These are phyloP conservation scores for Candida sanyiensis DNA, from an alignment of 805 yeast species.

Conservation along the genomic window DNA sequence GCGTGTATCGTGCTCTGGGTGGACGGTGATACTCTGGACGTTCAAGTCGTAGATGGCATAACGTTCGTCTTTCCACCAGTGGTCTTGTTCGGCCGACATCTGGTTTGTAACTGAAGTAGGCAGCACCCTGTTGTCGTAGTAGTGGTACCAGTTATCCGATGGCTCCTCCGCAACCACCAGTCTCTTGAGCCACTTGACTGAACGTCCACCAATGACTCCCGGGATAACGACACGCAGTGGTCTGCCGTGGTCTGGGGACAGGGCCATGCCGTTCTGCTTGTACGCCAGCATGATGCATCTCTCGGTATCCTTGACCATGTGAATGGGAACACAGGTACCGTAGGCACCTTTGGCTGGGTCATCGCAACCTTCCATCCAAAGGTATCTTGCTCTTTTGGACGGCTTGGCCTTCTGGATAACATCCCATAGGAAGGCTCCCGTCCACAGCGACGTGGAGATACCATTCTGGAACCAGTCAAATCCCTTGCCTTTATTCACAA, in stretches of 20 bases:
- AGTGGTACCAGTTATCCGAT: slow-evolving; percentile 33
- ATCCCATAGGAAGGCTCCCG: slow-evolving; percentile 30
- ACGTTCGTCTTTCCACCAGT: slow-evolving; percentile 35
- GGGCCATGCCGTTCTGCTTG: slow-evolving; percentile 31
- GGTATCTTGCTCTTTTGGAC: slow-evolving; percentile 23
- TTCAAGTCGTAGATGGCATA: slow-evolving; percentile 32
- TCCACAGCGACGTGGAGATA: slow-evolving; percentile 31
- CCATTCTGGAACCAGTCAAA: slow-evolving; percentile 35
- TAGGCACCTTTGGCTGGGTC: slow-evolving; percentile 29
- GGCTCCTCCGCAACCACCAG: slow-evolving; percentile 28
- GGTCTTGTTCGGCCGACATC: slow-evolving; percentile 26
- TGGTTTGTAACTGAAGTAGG: slow-evolving; percentile 34
- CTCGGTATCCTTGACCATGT: slow-evolving; percentile 31
- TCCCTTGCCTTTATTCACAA: slow-evolving; percentile 31
- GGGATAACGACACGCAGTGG: slow-evolving; percentile 33
- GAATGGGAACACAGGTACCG: slow-evolving; percentile 30
- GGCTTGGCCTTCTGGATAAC: slow-evolving; percentile 27
- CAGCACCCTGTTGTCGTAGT: slow-evolving; percentile 31
- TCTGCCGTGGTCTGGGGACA: slow-evolving; percentile 33
- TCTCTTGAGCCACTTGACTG: slow-evolving; percentile 33
- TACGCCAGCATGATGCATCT: slow-evolving; percentile 30
- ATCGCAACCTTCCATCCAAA: slow-evolving; percentile 34
- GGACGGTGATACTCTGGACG: slow-evolving; percentile 29
- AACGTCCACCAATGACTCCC: slow-evolving; percentile 35
- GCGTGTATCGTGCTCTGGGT: slow-evolving; percentile 27